A percentile compares a stretch with the other conserved stretches of the same genome.
Conservation (phyloP, 2,329 filamentous ascomycete species). For the Chaetomium sp. region DNA sequence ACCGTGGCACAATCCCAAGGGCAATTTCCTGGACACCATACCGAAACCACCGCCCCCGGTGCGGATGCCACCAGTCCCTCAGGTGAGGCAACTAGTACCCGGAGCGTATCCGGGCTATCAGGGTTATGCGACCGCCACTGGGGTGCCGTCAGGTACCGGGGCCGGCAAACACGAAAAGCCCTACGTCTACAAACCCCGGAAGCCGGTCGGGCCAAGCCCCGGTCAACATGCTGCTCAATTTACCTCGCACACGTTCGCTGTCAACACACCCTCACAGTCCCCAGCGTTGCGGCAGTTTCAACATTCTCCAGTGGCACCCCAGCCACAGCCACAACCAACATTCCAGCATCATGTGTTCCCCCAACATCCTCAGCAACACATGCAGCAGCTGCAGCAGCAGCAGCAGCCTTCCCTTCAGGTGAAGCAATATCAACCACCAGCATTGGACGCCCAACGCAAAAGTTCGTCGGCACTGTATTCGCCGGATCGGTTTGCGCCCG, state of each 20-base stretch:
- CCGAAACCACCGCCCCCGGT: constrained; percentile 46
- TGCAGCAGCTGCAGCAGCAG: constrained; percentile 20
- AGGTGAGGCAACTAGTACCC: constrained; percentile 27
- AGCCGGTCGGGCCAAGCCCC: constrained; percentile 37
- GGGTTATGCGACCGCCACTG: constrained; percentile 22
- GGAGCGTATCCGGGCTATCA: constrained; percentile 29
- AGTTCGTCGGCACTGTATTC: constrained; percentile 30
- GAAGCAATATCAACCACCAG: constrained; percentile 30
- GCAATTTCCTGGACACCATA: constrained; percentile 72
- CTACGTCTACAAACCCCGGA: constrained; percentile 56
- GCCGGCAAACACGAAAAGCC: constrained; percentile 47
- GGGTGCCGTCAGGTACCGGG: constrained; percentile 14
- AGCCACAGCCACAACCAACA: constrained; percentile 18
- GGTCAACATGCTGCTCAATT: constrained; percentile 34
- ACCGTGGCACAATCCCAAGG: constrained; percentile 65
- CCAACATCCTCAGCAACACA: constrained; percentile 16
- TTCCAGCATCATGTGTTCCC: constrained; percentile 27
- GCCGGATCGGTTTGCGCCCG: constrained; percentile 36
- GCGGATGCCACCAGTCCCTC: constrained; percentile 28
- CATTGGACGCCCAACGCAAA: constrained; percentile 33
- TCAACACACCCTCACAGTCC: constrained; percentile 37
- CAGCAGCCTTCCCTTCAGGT: constrained; percentile 25
- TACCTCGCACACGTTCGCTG: constrained; percentile 43
- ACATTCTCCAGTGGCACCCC: constrained; percentile 14
- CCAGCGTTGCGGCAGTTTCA: constrained; percentile 28